A percentile compares a stretch with the other conserved stretches of the same genome.
Evolutionary conservation across 1,139 yeast species (phyloP).

Genomic region (Eremothecium coryli): DNA sequence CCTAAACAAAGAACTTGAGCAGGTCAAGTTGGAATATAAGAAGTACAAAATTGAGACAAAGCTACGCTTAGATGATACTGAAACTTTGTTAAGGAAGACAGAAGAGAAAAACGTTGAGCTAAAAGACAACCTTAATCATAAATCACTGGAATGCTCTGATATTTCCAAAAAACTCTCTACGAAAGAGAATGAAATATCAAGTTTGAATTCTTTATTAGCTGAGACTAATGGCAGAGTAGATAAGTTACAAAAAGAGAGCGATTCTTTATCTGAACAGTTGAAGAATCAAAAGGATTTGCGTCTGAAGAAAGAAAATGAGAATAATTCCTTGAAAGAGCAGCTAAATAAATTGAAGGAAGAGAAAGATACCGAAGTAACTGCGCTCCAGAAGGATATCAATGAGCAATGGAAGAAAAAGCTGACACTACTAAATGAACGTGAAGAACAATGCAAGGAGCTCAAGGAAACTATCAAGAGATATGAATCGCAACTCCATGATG

Average conservation of each 20-base stretch:
- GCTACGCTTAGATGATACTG: conserved; percentile 2
- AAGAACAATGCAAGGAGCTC: conserved; percentile 7
- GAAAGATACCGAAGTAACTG: conserved; percentile 2
- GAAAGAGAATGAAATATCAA: conserved; percentile 7
- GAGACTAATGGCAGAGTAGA: conserved; percentile 6
- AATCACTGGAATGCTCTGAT: not conserved
- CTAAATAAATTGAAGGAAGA: conserved; percentile 4
- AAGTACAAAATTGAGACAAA: conserved; percentile 2
- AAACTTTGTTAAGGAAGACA: not conserved
- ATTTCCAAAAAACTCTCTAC: not conserved
- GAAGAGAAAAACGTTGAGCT: not conserved
- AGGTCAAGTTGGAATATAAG: conserved; percentile 4
- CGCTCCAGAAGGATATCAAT: conserved; percentile 4
- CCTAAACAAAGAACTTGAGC: conserved; percentile 4
- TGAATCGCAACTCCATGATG: conserved; percentile 3
- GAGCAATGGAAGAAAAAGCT: conserved; percentile 8
- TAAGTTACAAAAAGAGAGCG: conserved; percentile 6
- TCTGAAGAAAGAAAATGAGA: conserved; percentile 1
- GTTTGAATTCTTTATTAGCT: conserved; percentile 6
- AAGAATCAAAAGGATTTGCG: conserved; percentile 2
- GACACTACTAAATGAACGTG: conserved; percentile 7
- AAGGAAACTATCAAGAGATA: conserved; percentile 1
- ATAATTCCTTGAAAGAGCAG: conserved; percentile 7
- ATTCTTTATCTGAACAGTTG: not conserved
- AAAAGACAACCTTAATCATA: not conserved